phyloP scores from a whole-genome alignment of 345 rosid genomes.

The Populus tremula region DNA sequence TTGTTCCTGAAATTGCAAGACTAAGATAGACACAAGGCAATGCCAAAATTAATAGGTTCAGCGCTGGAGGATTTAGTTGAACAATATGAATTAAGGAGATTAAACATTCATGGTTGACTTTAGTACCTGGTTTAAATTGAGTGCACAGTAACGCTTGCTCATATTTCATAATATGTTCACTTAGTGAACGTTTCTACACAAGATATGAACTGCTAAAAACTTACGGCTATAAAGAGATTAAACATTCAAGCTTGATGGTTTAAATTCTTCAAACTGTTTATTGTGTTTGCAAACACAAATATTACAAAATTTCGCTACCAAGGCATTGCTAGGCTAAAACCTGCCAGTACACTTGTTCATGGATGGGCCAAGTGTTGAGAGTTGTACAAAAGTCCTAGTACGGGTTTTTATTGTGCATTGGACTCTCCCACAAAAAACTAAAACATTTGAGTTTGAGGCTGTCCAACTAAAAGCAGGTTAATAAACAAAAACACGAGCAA shows the following conservation, averaged over 20 bases:
- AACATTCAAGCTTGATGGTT: background rate
- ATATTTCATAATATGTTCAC: background rate
- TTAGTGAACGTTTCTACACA: background rate
- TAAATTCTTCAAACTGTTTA: background rate
- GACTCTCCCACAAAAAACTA: background rate
- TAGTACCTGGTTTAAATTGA: background rate
- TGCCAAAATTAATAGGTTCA: background rate
- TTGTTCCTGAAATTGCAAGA: background rate
- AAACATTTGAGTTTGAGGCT: background rate
- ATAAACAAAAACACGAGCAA: background rate
- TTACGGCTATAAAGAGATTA: background rate
- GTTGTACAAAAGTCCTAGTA: background rate
- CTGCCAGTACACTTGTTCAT: background rate
- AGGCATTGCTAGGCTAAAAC: background rate
- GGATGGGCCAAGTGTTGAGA: background rate
- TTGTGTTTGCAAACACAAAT: background rate
- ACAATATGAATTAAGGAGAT: background rate
- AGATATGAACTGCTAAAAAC: background rate
- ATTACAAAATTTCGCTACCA: background rate
- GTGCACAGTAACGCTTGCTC: background rate
- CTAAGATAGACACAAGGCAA: background rate
- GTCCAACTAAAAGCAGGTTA: background rate
- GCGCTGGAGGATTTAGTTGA: background rate
- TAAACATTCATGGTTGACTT: background rate
- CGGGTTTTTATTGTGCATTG: background rate